Evolutionary conservation across 2,329 filamentous ascomycete species (phyloP).

Genomic region (Sporothrix humicola): DNA sequence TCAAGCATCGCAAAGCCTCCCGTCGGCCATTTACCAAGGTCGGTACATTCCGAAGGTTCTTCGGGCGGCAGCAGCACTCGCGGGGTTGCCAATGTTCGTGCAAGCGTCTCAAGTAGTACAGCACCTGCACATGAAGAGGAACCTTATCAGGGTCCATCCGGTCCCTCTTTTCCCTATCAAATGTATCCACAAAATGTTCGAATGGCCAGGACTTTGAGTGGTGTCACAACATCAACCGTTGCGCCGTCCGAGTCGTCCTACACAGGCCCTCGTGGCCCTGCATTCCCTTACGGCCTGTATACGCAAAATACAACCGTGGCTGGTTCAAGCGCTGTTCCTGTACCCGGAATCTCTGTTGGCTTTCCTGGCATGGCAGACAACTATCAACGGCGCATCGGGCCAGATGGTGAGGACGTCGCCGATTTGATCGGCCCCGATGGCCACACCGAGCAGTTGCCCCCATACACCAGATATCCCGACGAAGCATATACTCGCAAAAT

Average conservation of each 20-base stretch:
- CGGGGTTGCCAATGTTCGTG: constrained; percentile 41
- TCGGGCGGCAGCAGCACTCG: constrained; percentile 20
- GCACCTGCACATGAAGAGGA: constrained; percentile 53
- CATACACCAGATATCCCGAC: constrained; percentile 88
- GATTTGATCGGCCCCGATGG: constrained; percentile 87
- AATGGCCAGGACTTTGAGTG: constrained; percentile 73
- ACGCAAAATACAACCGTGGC: constrained; percentile 72
- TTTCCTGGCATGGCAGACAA: constrained; percentile 71
- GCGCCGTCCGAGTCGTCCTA: constrained; percentile 54
- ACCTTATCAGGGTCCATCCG: constrained; percentile 71
- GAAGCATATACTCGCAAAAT: constrained; percentile 66
- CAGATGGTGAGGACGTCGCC: constrained; percentile 83
- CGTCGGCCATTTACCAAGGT: constrained; percentile 36
- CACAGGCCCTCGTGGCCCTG: constrained; percentile 67
- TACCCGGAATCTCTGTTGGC: constrained; percentile 65
- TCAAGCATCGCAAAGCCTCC: constrained; percentile 64
- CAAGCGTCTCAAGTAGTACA: constrained; percentile 44
- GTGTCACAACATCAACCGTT: constrained; percentile 57
- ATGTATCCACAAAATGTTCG: constrained; percentile 83
- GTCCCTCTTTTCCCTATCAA: constrained; percentile 82
- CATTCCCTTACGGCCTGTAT: constrained; percentile 87
- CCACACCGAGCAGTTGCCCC: constrained; percentile 87
- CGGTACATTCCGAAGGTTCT: constrained; percentile 52
- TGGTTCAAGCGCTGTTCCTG: constrained; percentile 52
- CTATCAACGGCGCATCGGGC: constrained; percentile 75